Evolutionary conservation across 768 basidiomycete genomes (phyloP).

Genomic region (Auricularia sp.): DNA sequence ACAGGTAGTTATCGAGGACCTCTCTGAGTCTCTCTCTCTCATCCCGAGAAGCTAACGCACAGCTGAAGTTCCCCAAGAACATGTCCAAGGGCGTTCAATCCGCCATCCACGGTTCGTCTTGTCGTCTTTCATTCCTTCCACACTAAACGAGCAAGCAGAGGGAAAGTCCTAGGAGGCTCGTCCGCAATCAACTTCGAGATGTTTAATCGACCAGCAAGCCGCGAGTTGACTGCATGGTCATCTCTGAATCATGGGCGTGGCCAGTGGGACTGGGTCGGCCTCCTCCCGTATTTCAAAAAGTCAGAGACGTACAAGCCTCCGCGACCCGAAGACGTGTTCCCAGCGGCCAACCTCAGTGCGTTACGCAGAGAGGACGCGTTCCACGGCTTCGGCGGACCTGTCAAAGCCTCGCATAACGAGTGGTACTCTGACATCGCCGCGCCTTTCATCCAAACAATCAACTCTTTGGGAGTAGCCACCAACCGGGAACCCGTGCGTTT

Average conservation of each 20-base stretch:
- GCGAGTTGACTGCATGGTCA: conserved; percentile 18
- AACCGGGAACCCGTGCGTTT: neutral
- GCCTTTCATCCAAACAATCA: conserved; percentile 2
- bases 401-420: conserved; percentile 5
- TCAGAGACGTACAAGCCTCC: conserved; percentile 29
- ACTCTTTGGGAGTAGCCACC: neutral
- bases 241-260: conserved; percentile 6
- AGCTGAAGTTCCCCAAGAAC: conserved; percentile 6
- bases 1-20: conserved; percentile 5
- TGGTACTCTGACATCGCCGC: conserved; percentile 6
- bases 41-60: too few species aligned
- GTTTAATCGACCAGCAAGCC: conserved; percentile 8
- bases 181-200: conserved; percentile 15
- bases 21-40: too few species aligned
- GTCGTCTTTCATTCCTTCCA: neutral
- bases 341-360: neutral
- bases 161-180: conserved; percentile 17
- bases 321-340: conserved; percentile 6
- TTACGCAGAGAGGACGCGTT: neutral
- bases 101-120: conserved; percentile 13
- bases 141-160: conserved; percentile 2
- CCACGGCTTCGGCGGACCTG: conserved; percentile 4
- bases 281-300: conserved; percentile 14
- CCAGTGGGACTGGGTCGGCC: conserved; percentile 13
- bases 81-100: conserved; percentile 10